A percentile compares a stretch with the other conserved stretches of the same genome.
phyloP scores from a whole-genome alignment of 371 early-diverging fungal genomes.

The Mortierella polycephala region DNA sequence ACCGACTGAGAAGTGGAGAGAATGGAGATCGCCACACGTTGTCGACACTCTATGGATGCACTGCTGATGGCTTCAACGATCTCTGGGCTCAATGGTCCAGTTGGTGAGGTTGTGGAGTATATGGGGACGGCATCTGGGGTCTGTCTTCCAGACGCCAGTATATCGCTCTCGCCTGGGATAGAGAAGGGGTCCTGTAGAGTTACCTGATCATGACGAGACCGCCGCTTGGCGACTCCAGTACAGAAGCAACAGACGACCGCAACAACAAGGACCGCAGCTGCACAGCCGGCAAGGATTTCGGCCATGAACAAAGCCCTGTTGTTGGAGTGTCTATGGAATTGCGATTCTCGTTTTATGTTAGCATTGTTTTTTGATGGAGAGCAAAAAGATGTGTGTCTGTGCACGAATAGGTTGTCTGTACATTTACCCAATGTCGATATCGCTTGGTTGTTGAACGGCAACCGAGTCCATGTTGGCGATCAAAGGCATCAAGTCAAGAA shows the following conservation, averaged over 20 bases:
- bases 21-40: slow-evolving; percentile 33
- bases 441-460: not conserved
- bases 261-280: slow-evolving; percentile 17
- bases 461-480: not conserved
- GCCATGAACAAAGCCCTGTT: slow-evolving; percentile 33
- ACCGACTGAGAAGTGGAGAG: slow-evolving; percentile 27
- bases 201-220: not conserved
- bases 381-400: not conserved
- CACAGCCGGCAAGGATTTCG: slow-evolving; percentile 41
- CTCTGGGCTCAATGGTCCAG: slow-evolving; percentile 42
- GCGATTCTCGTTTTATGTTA: too few species aligned
- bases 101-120: slow-evolving; percentile 30
- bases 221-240: slow-evolving; percentile 22
- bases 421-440: not conserved
- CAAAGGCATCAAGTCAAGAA: not conserved
- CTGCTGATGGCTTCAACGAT: slow-evolving; percentile 46
- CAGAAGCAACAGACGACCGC: slow-evolving; percentile 38
- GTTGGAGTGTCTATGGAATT: not conserved
- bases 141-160: slow-evolving; percentile 16
- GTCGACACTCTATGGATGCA: slow-evolving; percentile 32
- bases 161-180: slow-evolving; percentile 4
- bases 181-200: not conserved
- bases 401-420: too few species aligned
- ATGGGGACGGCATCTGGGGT: slow-evolving; percentile 43
- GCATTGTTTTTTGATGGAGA: not conserved